Base-by-base conservation (phyloP, 257 asterid genomes). In the Cruciata laevipes region DNA sequence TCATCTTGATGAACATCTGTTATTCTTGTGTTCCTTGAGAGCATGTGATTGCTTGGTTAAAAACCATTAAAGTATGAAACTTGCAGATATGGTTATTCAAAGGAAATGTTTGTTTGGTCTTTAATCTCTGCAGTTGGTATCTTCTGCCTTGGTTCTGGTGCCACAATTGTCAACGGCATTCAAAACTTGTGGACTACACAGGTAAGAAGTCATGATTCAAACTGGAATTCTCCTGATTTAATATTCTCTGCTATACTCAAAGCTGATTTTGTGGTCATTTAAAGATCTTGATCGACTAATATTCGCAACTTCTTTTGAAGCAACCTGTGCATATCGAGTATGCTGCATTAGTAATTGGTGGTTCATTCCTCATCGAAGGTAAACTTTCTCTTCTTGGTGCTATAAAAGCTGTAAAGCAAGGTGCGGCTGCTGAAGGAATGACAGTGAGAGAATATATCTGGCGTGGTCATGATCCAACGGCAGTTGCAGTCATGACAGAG, bases 401-500 rank as follows among this genome's bases (percentile, higher is more conserved):
- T 38, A 73, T 94, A 74, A 83, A 81, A 73, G 97, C 96, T 71
- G 97, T 94, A 72, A 85, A 84, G 77, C 88, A 85, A 74, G 96
- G 99, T 69, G 99, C 97, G 71, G 96, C 95, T 66, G 91, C 97
- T 37, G 99, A 94, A 87, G 95, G 97, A 75, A 88, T 94, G 99
- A 88, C 63, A 65, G 86, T 94, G 78, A 85, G 89, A 70, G 99
- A 94, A 72, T 94, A 94, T 79, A 82, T 88, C 40, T 94, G 95
- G 97, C 89, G 99, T 69, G 99, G 97, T 76, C 97, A 94, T 77
- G 97, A 90, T 78, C 99, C 97, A 63, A 94, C 99, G n/a, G 76
- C 97, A 68, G 97, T 90, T 75, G 99, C 97, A 60, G 99, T 94
- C 74, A 94, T 94, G 99, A 90, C 99, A 73, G 97, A 94, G 99